Evolutionary conservation across 1,139 yeast genomes (phyloP), one percentile per base, ranked within the genome.

Genomic region (Komagataea norvegica): DNA sequence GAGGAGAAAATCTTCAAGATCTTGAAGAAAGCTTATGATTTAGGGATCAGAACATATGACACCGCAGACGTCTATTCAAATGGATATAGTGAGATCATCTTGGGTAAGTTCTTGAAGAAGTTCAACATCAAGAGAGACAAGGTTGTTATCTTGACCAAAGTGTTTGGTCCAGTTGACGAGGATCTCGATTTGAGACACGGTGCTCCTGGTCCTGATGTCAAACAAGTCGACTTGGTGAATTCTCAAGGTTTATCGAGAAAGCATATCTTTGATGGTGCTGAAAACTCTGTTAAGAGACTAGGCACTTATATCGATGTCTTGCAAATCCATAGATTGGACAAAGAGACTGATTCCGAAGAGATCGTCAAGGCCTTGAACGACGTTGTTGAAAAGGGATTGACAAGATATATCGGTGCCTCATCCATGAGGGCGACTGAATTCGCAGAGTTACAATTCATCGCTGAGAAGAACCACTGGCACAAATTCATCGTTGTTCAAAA

Each of bases 401-500:
- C 63, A 6, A 59, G 74, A 36, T 72, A 72, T 48, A 61, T 72
- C 38, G 77, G 77, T 9, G 76, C 77, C 1, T 70, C 74, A 1
- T 51, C 73, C 1, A 71, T 72, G 75, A 61, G 59, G 35, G 64
- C 70, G 2, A 59, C 56, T 26, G 69, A 70, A 43, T 67, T 72
- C 50, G 70, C 65, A 11, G 64, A 64, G n/a, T n/a, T n/a, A n/a
- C n/a, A n/a, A n/a, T n/a, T n/a, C n/a, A n/a, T n/a, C n/a, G n/a
- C n/a, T n/a, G n/a, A n/a, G n/a, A n/a, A n/a, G 38, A 43, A 64
- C 47, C 65, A 64, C 6, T 70, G 72, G 71, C 60, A 58, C 43
- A 70, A 70, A 48, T 73, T 74, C 42, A 60, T 72, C 37, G 60
- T 69, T 33, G 68, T 70, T 70, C 79, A 74, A 56, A 68, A 70